Evolutionary conservation across 352 stramenopile genomes (phyloP).

Genomic region (Phytophthora palmivora): DNA sequence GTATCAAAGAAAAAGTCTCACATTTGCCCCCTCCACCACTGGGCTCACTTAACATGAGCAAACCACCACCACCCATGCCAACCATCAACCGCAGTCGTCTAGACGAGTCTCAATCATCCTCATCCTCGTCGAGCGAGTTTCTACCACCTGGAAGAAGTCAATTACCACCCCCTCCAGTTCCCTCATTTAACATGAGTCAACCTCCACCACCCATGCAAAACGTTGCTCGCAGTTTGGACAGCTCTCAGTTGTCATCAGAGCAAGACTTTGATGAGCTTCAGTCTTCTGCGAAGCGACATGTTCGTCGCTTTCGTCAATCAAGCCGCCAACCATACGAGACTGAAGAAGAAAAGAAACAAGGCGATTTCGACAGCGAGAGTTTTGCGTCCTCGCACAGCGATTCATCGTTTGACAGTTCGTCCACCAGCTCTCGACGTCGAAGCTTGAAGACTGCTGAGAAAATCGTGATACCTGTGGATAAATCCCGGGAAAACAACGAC

Average conservation of each 20-base stretch:
- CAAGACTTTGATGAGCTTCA: background rate
- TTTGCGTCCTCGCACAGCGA: constrained; percentile 4
- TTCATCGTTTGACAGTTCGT: constrained; percentile 12
- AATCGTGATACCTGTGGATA: constrained; percentile 24
- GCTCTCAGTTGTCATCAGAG: constrained; percentile 16
- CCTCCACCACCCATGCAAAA: constrained; percentile 42
- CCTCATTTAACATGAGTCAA: constrained; percentile 53
- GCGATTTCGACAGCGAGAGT: constrained; percentile 25
- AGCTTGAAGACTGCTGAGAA: constrained; percentile 24
- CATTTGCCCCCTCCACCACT: constrained; percentile 47
- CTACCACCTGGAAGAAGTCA: background rate
- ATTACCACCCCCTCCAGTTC: constrained; percentile 46
- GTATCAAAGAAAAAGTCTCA: constrained; percentile 32
- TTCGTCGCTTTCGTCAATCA: constrained; percentile 1
- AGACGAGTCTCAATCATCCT: constrained; percentile 14
- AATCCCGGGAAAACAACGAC: constrained; percentile 2
- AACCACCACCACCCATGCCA: constrained; percentile 43
- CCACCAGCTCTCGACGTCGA: constrained; percentile 13
- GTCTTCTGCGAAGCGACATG: background rate
- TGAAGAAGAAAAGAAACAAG: constrained; percentile 41
- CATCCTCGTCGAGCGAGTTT: background rate
- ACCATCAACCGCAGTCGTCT: background rate
- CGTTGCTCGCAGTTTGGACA: background rate
- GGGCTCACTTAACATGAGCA: constrained; percentile 53
- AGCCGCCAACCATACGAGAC: constrained; percentile 5